phyloP scores from a whole-genome alignment of 2,329 filamentous ascomycete species.

The Fusarium domesticum region DNA sequence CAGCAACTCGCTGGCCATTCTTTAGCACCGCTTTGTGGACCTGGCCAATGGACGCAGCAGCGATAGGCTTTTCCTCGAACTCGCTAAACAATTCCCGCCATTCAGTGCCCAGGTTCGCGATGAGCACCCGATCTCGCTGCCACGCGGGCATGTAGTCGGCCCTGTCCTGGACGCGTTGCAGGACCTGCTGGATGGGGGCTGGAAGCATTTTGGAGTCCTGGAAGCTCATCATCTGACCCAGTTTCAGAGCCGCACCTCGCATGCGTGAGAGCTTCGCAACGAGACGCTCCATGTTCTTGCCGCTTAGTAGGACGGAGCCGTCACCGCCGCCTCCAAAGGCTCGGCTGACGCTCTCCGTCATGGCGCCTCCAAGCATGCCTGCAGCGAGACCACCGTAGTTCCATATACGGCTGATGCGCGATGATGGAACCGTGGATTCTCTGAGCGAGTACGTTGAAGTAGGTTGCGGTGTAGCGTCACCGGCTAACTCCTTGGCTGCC shows the following conservation, averaged over 20 bases:
- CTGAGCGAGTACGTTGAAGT: slow-evolving; percentile 62
- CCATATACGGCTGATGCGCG: slow-evolving; percentile 83
- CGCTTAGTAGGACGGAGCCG: slow-evolving; percentile 83
- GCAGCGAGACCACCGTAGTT: slow-evolving; percentile 92
- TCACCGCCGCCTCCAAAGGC: slow-evolving; percentile 64
- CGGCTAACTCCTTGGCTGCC: slow-evolving; percentile 27
- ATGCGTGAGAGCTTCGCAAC: slow-evolving; percentile 92
- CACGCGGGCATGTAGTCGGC: slow-evolving; percentile 98
- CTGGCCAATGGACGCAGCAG: slow-evolving; percentile 94
- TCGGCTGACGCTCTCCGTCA: slow-evolving; percentile 79
- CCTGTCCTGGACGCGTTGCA: slow-evolving; percentile 92
- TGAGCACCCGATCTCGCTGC: slow-evolving; percentile 82
- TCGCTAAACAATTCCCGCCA: slow-evolving; percentile 81
- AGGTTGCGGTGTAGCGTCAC: slow-evolving; percentile 11
- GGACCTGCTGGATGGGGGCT: slow-evolving; percentile 77
- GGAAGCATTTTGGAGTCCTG: slow-evolving; percentile 97
- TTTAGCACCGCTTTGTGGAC: slow-evolving; percentile 83
- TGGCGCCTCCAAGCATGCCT: slow-evolving; percentile 90
- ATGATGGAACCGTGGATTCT: slow-evolving; percentile 87
- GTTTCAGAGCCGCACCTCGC: slow-evolving; percentile 93
- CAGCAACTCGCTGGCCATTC: slow-evolving; percentile 74
- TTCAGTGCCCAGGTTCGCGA: slow-evolving; percentile 71
- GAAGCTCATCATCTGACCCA: slow-evolving; percentile 98
- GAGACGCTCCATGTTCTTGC: slow-evolving; percentile 87
- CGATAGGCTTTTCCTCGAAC: slow-evolving; percentile 90